Evolutionary conservation across 768 basidiomycete genomes (phyloP), one percentile per base, ranked within the genome.

Genomic region (Suillus occidentalis): DNA sequence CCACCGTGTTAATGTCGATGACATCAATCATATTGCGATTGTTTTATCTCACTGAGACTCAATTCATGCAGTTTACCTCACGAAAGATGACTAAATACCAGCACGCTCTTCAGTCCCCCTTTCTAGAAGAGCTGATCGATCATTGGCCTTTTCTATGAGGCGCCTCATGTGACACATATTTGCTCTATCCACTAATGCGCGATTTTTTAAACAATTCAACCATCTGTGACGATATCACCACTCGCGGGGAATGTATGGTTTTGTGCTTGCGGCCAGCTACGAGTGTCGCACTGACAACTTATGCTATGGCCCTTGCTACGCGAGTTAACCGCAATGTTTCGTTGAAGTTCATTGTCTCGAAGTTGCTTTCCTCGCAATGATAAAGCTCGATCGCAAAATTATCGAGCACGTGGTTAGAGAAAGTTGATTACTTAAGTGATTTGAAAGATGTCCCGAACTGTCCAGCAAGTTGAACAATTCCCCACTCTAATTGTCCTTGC

Each of bases 301-400:
- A 36, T 55, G 20, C 34, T 20, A 20, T 14, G 13, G 31, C 20
- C 31, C 31, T 31, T 55, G 53, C 28, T 53, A 31, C 28, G 16
- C 34, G 20, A 13, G 34, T 36, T 12, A n/a, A 20, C 34, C 31
- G 20, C 53, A 34, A 20, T 34, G 20, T 36, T 55, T 13, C 18
- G 31, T 20, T 55, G 36, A 34, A 36, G 53, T 36, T 55, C 31
- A 36, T 36, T 55, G 34, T 91, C 59, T 67, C 18, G 53, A 61
- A 25, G 16, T 4, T 58, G 50, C 53, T 55, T 34, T 12, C 20
- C 34, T 55, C 31, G 53, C 20, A 55, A 55, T 55, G 20, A 13
- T 55, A 31, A 4, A 34, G 25, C 28, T n/a, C 0, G 60, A 60
- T 61, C 67, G 70, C 65, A 61, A 60, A 62, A 53, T 20, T 25